Base-by-base conservation (phyloP, 1,284 basidiomycete genomes). In the Heliocybe sulcata region DNA sequence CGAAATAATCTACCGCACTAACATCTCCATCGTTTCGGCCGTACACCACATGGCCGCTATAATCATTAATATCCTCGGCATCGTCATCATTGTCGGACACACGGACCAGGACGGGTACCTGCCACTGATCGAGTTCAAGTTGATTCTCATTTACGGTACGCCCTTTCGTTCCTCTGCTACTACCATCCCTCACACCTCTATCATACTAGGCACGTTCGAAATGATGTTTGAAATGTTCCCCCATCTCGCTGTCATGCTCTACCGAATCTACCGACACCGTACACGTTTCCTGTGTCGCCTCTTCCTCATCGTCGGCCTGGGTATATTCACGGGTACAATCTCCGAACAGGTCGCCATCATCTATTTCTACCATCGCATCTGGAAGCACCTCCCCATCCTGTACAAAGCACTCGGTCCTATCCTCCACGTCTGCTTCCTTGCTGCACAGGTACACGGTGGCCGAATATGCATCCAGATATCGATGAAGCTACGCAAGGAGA, bases 281-380 rank as follows among this genome's bases (percentile, higher is more conserved):
- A 8, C 47, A 16, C 22, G 47, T 12, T 49, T 49, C 20, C 27
- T 49, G 8, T 29, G 8, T 29, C 22, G 27, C 3, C 23, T 49
- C 20, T 49, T 49, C 47, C n/a, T 49, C 47, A 12, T 25, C 11
- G 27, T 29, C 47, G 20, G 23, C 23, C 22, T 49, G 3, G 47
- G 47, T 49, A 49, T 49, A 6, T 49, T 49, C 20, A 26, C 47
- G 10, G 47, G 47, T 49, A 49, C 47, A 16, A 6, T 49, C 3
- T 49, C 27, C 6, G 47, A 49, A 49, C 47, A 49, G 22, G 22
- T 49, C 47, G 47, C 47, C 47, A 49, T 49, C 47, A 49, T 49
- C 20, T 29, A 26, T 22, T 49, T 49, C 47, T 49, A 49, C 47
- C 11, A 26, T 29, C 47, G 47, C 22, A 49, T 49, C 47, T 49